Evolutionary conservation across 2,329 filamentous ascomycete species (phyloP).

Genomic region (Fusarium cicatricum): DNA sequence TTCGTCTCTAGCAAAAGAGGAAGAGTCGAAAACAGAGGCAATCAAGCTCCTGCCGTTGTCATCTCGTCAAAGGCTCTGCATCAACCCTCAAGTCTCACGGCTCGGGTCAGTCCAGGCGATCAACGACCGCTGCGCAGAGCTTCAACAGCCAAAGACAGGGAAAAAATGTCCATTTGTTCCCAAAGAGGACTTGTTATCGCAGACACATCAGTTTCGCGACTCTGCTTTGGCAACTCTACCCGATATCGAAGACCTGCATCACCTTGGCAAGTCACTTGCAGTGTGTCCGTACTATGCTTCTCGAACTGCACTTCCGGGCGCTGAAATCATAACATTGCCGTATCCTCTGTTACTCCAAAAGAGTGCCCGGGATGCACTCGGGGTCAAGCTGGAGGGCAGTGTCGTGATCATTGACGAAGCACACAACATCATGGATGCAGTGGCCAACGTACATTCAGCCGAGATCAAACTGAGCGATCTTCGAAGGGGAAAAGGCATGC

Average conservation of each 20-base stretch:
- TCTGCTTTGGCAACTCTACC: conserved; percentile 82
- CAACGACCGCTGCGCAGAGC: conserved; percentile 90
- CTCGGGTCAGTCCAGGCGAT: conserved; percentile 80
- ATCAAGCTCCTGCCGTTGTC: conserved; percentile 86
- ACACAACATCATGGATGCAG: conserved; percentile 96
- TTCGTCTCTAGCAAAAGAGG: conserved; percentile 44
- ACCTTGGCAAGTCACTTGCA: conserved; percentile 77
- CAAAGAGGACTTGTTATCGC: conserved; percentile 74
- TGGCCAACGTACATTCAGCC: conserved; percentile 85
- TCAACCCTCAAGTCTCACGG: conserved; percentile 81
- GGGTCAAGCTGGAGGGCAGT: conserved; percentile 85
- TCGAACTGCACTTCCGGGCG: conserved; percentile 78
- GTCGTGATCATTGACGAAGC: conserved; percentile 97
- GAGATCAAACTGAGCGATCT: conserved; percentile 79
- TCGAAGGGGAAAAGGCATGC: conserved; percentile 74
- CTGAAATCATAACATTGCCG: conserved; percentile 90
- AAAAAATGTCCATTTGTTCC: conserved; percentile 80
- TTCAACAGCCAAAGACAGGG: conserved; percentile 73
- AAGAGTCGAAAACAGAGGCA: conserved; percentile 44
- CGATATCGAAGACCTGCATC: conserved; percentile 91
- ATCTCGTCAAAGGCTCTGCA: conserved; percentile 87
- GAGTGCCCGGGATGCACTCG: conserved; percentile 85
- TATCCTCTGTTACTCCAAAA: conserved; percentile 91
- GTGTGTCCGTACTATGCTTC: conserved; percentile 98
- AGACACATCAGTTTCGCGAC: conserved; percentile 85